Evolutionary conservation across 225 moss, liverwort and hornwort genomes (phyloP), one percentile per base, ranked within the genome.

Genomic region (Straminergon stramineum): DNA sequence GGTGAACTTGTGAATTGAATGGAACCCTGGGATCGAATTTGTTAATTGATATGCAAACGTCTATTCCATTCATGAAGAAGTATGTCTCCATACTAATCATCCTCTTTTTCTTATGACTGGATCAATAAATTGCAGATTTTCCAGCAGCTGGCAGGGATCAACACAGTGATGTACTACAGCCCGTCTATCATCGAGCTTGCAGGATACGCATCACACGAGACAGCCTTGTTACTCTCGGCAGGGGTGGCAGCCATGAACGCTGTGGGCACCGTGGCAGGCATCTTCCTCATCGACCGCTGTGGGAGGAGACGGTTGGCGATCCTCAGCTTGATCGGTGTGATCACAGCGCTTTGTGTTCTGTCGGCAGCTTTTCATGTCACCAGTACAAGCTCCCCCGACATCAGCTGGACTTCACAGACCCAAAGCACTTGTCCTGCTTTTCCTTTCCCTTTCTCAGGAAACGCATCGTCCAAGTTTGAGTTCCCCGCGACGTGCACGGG

Each of bases 151-250:
- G 95, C 93, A 63, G 99, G 99, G 53, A 99, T 97, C 92, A 99
- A 99, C 92, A 99, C 99, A 28, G 97, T 97, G 81, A 99, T 99
- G 99, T 99, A 99, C 88, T 99, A 99, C 88, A 97, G 97, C 62
- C 96, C 99, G 30, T 93, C 96, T 10, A 99, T 99, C 83, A 95
- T 99, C 61, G 95, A 97, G 76, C 95, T 95, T 43, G 99, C 99
- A 81, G 97, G 99, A 45, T 97, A 94, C 84, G 95, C 97, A 66
- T 93, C 93, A 55, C 97, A 97, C 84, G 90, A 97, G 90, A 96
- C 94, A 41, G 97, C 97, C 24, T 74, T 99, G 84, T 87, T 97
- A 55, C 92, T 99, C 30, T 97, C 99, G 35, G 89, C 96, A 31
- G 89, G 92, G 41, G 94, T 97, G 64, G 99, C 99, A 80, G 97